Conservation (phyloP, 192 early-diverging fungal species). For the Kappamyces sp. region DNA sequence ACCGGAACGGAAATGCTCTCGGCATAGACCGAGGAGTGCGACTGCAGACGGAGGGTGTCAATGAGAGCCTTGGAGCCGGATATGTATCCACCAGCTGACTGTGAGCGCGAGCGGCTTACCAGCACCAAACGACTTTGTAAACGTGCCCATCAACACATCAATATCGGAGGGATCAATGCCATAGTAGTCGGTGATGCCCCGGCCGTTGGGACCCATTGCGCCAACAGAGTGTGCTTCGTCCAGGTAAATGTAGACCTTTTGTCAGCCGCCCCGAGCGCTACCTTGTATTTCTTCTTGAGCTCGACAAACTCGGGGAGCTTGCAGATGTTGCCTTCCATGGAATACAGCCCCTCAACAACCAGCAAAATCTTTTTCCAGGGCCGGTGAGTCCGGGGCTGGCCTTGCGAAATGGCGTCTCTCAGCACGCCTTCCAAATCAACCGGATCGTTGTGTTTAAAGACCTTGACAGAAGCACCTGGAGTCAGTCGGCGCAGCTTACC, state of each 20-base stretch:
- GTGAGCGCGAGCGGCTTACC: slow-evolving; percentile 14
- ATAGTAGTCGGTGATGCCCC: slow-evolving; percentile 95
- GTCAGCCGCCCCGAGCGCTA: slow-evolving; percentile 20
- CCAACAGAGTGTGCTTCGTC: slow-evolving; percentile 98
- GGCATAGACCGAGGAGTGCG: slow-evolving; percentile 82
- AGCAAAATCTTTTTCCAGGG: slow-evolving; percentile 99
- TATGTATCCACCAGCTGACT: slow-evolving; percentile 79
- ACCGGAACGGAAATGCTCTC: slow-evolving; percentile 84
- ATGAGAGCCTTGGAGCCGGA: slow-evolving; percentile 67
- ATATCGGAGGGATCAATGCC: slow-evolving; percentile 81
- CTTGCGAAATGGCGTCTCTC: slow-evolving; percentile 82
- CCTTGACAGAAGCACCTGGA: slow-evolving; percentile 73
- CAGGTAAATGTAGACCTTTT: slow-evolving; percentile 86
- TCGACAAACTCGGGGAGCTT: slow-evolving; percentile 82
- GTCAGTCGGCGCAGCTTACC: neutral
- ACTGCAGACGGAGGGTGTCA: slow-evolving; percentile 70
- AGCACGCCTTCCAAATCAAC: slow-evolving; percentile 73
- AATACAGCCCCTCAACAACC: slow-evolving; percentile 93
- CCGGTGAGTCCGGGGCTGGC: slow-evolving; percentile 94
- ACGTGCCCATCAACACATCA: slow-evolving; percentile 96
- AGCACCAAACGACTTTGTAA: slow-evolving; percentile 96
- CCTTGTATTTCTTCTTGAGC: slow-evolving; percentile 84
- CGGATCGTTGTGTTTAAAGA: slow-evolving; percentile 91
- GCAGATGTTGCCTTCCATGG: slow-evolving; percentile 94
- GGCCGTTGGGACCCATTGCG: slow-evolving; percentile 86